These are phyloP conservation scores for Lizonia empirigonia DNA, from an alignment of 2,329 filamentous ascomycete genomes.

Conservation along the genomic window DNA sequence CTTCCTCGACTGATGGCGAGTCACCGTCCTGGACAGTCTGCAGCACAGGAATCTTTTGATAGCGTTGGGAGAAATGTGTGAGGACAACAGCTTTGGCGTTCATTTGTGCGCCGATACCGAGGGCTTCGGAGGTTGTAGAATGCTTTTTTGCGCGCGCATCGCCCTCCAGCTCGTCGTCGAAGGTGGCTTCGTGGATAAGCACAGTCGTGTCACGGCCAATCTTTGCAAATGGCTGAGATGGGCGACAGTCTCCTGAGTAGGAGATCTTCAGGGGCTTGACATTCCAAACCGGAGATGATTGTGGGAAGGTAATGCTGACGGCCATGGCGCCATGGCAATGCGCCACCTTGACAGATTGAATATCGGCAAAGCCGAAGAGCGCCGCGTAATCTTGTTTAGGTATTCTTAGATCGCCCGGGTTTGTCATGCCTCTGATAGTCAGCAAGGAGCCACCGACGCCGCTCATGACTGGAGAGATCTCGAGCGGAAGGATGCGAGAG, in stretches of 20 bases:
- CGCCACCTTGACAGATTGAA: constrained; percentile 70
- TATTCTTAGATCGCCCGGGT: constrained; percentile 11
- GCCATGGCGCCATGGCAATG: constrained; percentile 84
- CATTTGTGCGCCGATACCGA: constrained; percentile 79
- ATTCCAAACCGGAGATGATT: constrained; percentile 35
- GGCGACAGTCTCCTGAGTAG: constrained; percentile 93
- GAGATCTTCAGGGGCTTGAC: constrained; percentile 76
- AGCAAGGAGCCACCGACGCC: constrained; percentile 31
- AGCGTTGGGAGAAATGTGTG: constrained; percentile 95
- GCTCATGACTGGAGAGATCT: constrained; percentile 44
- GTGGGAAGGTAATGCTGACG: constrained; percentile 76
- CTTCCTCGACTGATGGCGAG: constrained; percentile 1
- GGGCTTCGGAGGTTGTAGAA: constrained; percentile 83
- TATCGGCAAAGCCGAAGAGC: constrained; percentile 66
- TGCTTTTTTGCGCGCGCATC: constrained; percentile 91
- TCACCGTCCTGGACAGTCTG: constrained; percentile 47
- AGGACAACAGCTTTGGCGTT: constrained; percentile 77
- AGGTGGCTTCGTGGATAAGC: constrained; percentile 94
- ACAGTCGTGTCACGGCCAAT: constrained; percentile 79
- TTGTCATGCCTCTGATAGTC: constrained; percentile 25
- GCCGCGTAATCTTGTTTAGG: constrained; percentile 47
- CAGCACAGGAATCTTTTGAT: constrained; percentile 72
- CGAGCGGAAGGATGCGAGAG: constrained; percentile 60
- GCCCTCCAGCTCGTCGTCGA: constrained; percentile 79
- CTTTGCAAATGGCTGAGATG: constrained; percentile 65